phyloP scores from a whole-genome alignment of 2,329 filamentous ascomycete species.

The Orbilia ellipsospora region DNA sequence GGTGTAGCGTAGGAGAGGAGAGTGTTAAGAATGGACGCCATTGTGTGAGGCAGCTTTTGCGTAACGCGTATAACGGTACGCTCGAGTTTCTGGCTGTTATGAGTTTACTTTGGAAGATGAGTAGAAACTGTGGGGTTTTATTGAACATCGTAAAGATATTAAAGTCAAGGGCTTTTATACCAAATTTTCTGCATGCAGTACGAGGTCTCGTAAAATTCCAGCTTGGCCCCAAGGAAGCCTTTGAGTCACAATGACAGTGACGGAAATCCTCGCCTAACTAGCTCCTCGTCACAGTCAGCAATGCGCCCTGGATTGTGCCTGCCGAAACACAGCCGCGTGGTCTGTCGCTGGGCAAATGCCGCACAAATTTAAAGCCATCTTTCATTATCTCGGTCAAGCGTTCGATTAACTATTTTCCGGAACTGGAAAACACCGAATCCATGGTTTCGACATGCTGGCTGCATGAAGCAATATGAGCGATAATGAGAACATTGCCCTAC shows the following conservation, averaged over 20 bases:
- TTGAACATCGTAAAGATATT: not conserved
- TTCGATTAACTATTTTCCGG: too few species aligned
- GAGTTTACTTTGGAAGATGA: not conserved
- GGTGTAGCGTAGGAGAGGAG: conserved; percentile 24
- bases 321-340: not conserved
- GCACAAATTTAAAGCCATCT: not conserved
- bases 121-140: not conserved
- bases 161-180: not conserved
- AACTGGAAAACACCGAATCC: too few species aligned
- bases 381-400: too few species aligned
- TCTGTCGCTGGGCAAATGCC: not conserved
- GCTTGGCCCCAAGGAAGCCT: not conserved
- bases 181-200: not conserved
- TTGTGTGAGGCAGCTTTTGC: conserved; percentile 13
- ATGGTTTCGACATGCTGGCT: too few species aligned
- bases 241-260: not conserved
- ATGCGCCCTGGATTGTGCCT: conserved; percentile 32
- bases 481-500: too few species aligned
- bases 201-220: not conserved
- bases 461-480: too few species aligned
- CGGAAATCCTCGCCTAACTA: not conserved
- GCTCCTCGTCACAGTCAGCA: not conserved
- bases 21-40: conserved; percentile 39
- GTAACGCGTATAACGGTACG: not conserved
- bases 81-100: not conserved